Evolutionary conservation across 2,329 filamentous ascomycete genomes (phyloP).

Genomic region (Cephalotrichum gorgonifer): DNA sequence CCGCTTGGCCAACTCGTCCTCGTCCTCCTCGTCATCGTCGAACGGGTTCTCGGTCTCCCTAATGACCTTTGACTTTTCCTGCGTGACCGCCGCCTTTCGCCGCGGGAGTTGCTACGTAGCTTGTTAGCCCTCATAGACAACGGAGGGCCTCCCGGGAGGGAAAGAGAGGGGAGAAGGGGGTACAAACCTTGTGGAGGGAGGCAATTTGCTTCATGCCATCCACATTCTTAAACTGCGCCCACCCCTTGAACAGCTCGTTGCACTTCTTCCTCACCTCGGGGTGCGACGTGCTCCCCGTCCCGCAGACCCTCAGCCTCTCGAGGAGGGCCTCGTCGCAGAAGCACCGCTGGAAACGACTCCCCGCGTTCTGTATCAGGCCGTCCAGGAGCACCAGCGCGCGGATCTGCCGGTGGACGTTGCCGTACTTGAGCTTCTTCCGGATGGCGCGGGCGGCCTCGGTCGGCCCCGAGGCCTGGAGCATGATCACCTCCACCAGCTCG

Average conservation of each 20-base stretch:
- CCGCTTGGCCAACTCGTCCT: slow-evolving; percentile 13
- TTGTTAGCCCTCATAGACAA: slow-evolving; percentile 1
- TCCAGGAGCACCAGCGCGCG: slow-evolving; percentile 83
- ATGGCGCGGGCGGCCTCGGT: slow-evolving; percentile 84
- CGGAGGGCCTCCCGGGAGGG: too few relatives aligned
- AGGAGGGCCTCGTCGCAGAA: slow-evolving; percentile 88
- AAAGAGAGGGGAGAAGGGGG: not conserved
- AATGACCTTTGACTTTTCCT: slow-evolving; percentile 74
- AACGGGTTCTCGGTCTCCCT: slow-evolving; percentile 70
- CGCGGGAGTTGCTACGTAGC: slow-evolving; percentile 46
- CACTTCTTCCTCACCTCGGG: slow-evolving; percentile 81
- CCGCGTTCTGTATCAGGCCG: slow-evolving; percentile 89
- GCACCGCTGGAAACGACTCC: slow-evolving; percentile 70
- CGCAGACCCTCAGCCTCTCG: slow-evolving; percentile 81
- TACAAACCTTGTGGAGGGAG: slow-evolving; percentile 56
- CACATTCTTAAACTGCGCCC: slow-evolving; percentile 76
- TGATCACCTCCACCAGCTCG: slow-evolving; percentile 88
- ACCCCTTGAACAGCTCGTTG: slow-evolving; percentile 74
- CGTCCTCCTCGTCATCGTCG: slow-evolving; percentile 51
- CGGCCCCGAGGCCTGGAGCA: slow-evolving; percentile 77
- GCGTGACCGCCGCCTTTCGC: slow-evolving; percentile 60
- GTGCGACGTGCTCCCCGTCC: slow-evolving; percentile 76
- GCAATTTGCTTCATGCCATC: slow-evolving; percentile 72
- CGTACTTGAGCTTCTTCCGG: slow-evolving; percentile 98
- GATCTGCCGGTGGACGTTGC: slow-evolving; percentile 84